A percentile compares a stretch with the other conserved stretches of the same genome.
Conservation (phyloP, 2,329 filamentous ascomycete genomes). For the Coniella vitis region DNA sequence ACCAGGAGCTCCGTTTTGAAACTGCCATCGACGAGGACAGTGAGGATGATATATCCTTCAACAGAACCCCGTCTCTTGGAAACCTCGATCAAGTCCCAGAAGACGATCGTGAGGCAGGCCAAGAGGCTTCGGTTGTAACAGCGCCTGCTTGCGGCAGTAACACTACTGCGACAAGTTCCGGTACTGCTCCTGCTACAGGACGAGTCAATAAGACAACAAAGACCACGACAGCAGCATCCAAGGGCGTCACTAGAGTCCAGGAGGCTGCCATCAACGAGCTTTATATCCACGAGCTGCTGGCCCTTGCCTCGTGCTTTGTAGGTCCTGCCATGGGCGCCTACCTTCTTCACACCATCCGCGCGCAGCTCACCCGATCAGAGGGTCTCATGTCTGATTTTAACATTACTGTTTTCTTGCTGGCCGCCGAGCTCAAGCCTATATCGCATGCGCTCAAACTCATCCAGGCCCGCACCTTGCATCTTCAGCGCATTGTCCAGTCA, state of each 20-base stretch:
- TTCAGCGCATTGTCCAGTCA: conserved; percentile 65
- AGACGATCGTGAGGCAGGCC: conserved; percentile 15
- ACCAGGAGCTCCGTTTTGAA: conserved; percentile 38
- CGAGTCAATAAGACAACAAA: neutral
- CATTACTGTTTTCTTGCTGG: conserved; percentile 80
- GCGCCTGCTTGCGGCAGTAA: too few relatives aligned
- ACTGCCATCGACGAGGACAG: conserved; percentile 36
- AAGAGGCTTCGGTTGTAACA: neutral
- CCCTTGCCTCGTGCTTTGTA: conserved; percentile 70
- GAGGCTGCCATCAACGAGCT: conserved; percentile 53
- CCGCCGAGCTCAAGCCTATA: conserved; percentile 76
- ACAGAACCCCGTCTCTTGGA: conserved; percentile 21
- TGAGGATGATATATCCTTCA: conserved; percentile 18
- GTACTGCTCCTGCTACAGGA: neutral
- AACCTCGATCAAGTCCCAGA: conserved; percentile 35
- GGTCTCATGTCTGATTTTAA: conserved; percentile 90
- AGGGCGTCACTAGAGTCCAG: conserved; percentile 18
- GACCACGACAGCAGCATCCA: too few relatives aligned
- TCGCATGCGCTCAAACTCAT: conserved; percentile 77
- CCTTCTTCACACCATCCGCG: conserved; percentile 73
- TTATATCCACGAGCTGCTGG: conserved; percentile 65
- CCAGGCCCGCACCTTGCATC: conserved; percentile 68
- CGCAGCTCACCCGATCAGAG: conserved; percentile 77
- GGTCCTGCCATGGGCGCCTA: conserved; percentile 76
- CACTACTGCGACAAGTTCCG: too few relatives aligned